Evolutionary conservation across 2,329 filamentous ascomycete species (phyloP).

Genomic region (Trichophyton verrucosum): DNA sequence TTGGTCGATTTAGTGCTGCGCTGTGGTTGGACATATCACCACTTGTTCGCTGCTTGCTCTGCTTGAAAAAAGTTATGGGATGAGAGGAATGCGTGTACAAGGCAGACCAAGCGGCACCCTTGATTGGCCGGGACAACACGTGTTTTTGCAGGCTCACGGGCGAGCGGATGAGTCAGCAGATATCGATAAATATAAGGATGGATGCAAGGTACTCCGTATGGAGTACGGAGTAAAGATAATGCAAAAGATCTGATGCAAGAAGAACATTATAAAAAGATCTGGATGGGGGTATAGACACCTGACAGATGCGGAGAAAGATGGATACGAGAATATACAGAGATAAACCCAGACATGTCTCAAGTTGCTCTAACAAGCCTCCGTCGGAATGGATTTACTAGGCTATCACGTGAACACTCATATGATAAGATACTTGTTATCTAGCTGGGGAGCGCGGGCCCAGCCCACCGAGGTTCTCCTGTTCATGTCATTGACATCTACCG

Average conservation of each 20-base stretch:
- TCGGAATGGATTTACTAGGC: background rate
- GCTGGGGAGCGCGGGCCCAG: too few relatives aligned
- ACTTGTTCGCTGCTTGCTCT: background rate
- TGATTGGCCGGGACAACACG: constrained; percentile 2
- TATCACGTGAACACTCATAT: background rate
- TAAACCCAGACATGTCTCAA: background rate
- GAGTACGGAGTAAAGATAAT: too few relatives aligned
- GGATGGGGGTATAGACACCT: background rate
- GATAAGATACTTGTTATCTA: background rate
- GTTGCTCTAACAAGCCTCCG: background rate
- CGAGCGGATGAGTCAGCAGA: background rate
- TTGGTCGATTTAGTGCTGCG: background rate
- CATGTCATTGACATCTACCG: too few relatives aligned
- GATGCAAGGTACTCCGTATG: too few relatives aligned
- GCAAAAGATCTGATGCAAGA: background rate
- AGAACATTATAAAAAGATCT: background rate
- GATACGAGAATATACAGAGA: background rate
- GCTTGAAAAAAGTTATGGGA: background rate
- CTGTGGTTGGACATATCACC: background rate
- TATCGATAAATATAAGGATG: background rate
- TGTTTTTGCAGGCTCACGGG: background rate
- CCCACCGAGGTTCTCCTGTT: too few relatives aligned
- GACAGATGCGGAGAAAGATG: background rate
- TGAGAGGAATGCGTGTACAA: background rate
- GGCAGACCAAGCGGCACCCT: background rate